Evolutionary conservation across 108 stramenopile genomes (phyloP), one percentile per base, ranked within the genome.

Genomic region (Aurantiochytrium sp.): DNA sequence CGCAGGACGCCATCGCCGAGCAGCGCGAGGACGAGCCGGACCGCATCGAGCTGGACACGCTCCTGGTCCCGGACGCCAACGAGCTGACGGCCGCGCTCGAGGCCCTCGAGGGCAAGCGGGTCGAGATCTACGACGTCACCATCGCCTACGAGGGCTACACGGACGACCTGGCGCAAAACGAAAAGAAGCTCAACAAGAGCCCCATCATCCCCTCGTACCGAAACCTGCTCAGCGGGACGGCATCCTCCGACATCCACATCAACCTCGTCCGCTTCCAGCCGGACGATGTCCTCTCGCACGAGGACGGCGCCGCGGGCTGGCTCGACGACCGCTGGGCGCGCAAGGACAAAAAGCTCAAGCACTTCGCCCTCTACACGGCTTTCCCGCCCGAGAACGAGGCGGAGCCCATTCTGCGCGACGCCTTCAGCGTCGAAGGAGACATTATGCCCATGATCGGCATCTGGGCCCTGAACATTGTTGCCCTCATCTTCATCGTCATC

Each of bases 71-170:
- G 10, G 45, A 81, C 24, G 73, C 39, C 0, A 81, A 81, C 4
- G 73, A 81, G 45, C 73, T 81, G 1, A 48, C n/a, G n/a, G 73
- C 73, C 6, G 2, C 42, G 24, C 73, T 81, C 24, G 73, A 81
- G 45, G 17, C 73, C 17, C 73, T 81, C 45, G 42, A 81, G 73
- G 73, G 45, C n/a, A 12, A 48, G 27, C 12, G 32, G 12, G 73
- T 81, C n/a, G 42, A 81, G 2, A 81, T 81, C 24, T 81, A 81
- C 73, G 73, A 81, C 45, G 39, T 81, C 19, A 81, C 73, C 27
- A 48, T 81, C 12, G 73, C 73, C 45, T 81, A 81, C 45, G 73
- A 81, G 45, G 73, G 73, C 73, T 81, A 81, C 73, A 27, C 39
- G 21, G 73, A 81, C 3, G 73, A 81, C 6, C 27, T 81, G 21